phyloP scores from a whole-genome alignment of 2,329 filamentous ascomycete species.

The Rhinocladiella mackenziei region DNA sequence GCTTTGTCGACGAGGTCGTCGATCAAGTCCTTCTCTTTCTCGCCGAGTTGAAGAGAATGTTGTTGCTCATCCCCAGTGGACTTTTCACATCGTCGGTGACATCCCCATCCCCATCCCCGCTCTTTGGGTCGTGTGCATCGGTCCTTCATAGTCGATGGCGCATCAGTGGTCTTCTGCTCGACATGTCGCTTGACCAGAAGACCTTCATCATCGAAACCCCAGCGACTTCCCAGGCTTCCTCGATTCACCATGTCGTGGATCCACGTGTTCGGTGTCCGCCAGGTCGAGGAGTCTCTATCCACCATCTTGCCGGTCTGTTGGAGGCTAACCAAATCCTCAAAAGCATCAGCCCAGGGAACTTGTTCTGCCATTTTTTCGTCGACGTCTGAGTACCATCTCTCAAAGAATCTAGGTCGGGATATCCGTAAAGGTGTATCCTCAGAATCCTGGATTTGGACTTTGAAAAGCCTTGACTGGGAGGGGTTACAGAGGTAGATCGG shows the following conservation, averaged over 20 bases:
- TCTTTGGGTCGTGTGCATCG: constrained; percentile 5
- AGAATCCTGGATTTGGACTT: constrained; percentile 22
- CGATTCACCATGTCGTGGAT: constrained; percentile 39
- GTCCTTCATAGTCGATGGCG: not conserved
- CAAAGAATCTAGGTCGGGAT: constrained; percentile 20
- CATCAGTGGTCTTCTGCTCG: not conserved
- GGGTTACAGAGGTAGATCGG: constrained; percentile 38
- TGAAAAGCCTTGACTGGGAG: constrained; percentile 20
- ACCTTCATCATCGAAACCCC: constrained; percentile 31
- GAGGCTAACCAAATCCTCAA: constrained; percentile 55
- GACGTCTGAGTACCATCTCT: constrained; percentile 28
- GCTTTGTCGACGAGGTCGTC: constrained; percentile 14
- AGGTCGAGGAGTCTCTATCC: constrained; percentile 31
- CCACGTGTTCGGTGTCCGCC: constrained; percentile 37
- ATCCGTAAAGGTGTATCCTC: constrained; percentile 20
- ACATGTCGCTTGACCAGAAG: constrained; percentile 14
- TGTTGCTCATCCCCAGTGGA: not conserved
- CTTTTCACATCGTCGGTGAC: constrained; percentile 8
- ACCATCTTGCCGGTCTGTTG: constrained; percentile 44
- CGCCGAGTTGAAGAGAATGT: not conserved
- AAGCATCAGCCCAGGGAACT: constrained; percentile 54
- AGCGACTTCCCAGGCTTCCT: constrained; percentile 41
- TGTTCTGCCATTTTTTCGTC: constrained; percentile 35
- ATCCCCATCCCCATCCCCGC: constrained; percentile 10
- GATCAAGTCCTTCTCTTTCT: constrained; percentile 5